Evolutionary conservation across 163 green algal genomes (phyloP), one percentile per base, ranked within the genome.

Genomic region (Prototheca wickerhamii): DNA sequence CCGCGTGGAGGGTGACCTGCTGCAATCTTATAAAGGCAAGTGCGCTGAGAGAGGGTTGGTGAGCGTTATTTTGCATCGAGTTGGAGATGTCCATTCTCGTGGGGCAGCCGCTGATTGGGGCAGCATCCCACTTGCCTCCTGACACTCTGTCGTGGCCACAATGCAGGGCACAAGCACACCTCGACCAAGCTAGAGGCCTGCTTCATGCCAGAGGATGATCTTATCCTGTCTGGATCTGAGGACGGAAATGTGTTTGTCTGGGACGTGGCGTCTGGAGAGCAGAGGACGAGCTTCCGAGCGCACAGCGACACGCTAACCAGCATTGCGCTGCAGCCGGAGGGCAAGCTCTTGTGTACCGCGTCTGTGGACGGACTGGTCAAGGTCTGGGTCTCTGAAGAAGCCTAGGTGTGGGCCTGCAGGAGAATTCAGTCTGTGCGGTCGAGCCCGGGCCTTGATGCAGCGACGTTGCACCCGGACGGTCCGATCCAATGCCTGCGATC

Each of bases 131-230:
- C 2, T 4, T 10, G 25, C 10, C n/a, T 43, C 7, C 6, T 37
- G 1, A 1, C 10, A 10, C 43, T 29, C 8, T 34, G 8, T n/a
- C 21, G 40, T 43, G 61, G 28, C 15, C 10, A 44, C 40, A 40
- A 32, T 64, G 53, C 62, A 82, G 77, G 78, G 18, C 79, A 86
- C 63, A 73, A 61, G 43, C 70, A 81, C 51, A 92, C 79, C 8
- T 90, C 83, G 5, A 86, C 86, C 1, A 91, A 90, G 65, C 96
- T 96, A 75, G 84, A 94, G 26, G 91, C 91, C 70, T 97, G 88
- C 52, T 75, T 94, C 90, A 98, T 77, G 17, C 74, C 80, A 12
- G 76, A 69, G 20, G 91, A 96, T 43, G 82, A 78, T 2, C 77
- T 88, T 35, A 83, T 95, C 12, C 57, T 93, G 2, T 76, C 70